These are phyloP conservation scores for Phlebiopsis gigantea DNA, from an alignment of 768 basidiomycete genomes.

Conservation along the genomic window DNA sequence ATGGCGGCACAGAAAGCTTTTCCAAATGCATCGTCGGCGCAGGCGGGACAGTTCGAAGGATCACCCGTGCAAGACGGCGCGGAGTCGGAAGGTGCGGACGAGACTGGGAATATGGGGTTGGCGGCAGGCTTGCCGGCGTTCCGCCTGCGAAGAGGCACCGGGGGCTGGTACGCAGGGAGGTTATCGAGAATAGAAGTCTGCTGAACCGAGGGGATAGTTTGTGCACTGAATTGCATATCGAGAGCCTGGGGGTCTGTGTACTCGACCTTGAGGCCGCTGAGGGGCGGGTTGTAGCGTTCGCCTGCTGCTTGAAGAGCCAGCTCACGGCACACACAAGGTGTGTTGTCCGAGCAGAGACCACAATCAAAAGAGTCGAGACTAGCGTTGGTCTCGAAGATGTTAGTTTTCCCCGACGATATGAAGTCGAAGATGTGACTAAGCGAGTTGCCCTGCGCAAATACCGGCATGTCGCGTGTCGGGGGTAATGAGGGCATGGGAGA, in stretches of 20 bases:
- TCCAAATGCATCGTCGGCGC: constrained; percentile 81
- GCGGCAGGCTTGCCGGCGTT: constrained; percentile 28
- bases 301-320: constrained; percentile 45
- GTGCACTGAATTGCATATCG: constrained; percentile 12
- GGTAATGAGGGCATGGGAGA: constrained; percentile 26
- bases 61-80: constrained; percentile 70
- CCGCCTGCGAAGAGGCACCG: constrained; percentile 73
- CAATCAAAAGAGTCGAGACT: constrained; percentile 54
- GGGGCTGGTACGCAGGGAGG: constrained; percentile 73
- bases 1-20: constrained; percentile 84
- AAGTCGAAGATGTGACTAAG: constrained; percentile 32
- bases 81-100: constrained; percentile 16
- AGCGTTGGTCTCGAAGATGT: constrained; percentile 20
- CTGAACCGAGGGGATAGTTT: constrained; percentile 19
- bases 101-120: constrained; percentile 48
- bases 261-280: constrained; percentile 24
- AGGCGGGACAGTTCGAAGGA: constrained; percentile 80
- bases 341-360: constrained; percentile 67
- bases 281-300: constrained; percentile 17
- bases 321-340: constrained; percentile 76
- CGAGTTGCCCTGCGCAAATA: constrained; percentile 28
- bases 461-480: constrained; percentile 23
- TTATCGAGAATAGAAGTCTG: constrained; percentile 66
- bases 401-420: constrained; percentile 28
- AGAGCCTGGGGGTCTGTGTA: constrained; percentile 9